Conservation (phyloP, 495 filamentous ascomycete species). For the Penicillium macrosclerotiorum region DNA sequence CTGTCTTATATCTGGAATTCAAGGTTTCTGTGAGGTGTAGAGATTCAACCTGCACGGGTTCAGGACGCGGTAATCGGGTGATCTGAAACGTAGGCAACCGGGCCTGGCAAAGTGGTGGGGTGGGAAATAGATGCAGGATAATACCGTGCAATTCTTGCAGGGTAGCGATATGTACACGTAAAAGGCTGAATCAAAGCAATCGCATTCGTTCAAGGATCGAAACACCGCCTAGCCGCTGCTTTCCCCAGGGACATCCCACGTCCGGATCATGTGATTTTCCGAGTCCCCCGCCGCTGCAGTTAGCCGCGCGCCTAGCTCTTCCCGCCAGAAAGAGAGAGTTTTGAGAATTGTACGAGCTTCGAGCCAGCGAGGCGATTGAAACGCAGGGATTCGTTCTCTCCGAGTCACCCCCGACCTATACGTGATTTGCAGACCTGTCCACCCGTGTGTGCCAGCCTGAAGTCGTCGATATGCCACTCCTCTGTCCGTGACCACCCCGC, state of each 20-base stretch:
- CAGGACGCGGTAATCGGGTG: slow-evolving; percentile 7
- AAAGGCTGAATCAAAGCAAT: slow-evolving; percentile 2
- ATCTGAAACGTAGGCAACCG: slow-evolving; percentile 14
- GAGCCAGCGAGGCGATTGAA: neutral
- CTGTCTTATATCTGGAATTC: slow-evolving; percentile 10
- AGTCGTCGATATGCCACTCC: slow-evolving; percentile 37
- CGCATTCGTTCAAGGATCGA: slow-evolving; percentile 2
- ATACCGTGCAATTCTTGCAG: neutral
- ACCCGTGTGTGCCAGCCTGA: neutral
- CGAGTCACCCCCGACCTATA: too few species aligned
- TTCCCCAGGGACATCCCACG: slow-evolving; percentile 26
- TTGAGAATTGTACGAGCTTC: too few species aligned
- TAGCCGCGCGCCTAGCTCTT: slow-evolving; percentile 29
- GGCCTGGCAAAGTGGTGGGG: slow-evolving; percentile 2
- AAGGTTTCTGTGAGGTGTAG: neutral
- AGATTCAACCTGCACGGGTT: slow-evolving; percentile 8
- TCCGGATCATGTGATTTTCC: slow-evolving; percentile 19
- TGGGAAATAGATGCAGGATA: neutral
- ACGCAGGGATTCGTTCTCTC: too few species aligned
- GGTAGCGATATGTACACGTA: slow-evolving; percentile 20
- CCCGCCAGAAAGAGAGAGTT: too few species aligned
- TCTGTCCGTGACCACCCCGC: slow-evolving; percentile 32
- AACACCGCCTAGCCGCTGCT: slow-evolving; percentile 5
- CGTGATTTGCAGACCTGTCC: neutral
- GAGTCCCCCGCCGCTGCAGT: slow-evolving; percentile 10